These are phyloP conservation scores for Hanseniaspora meyeri DNA, from an alignment of 805 yeast genomes.

Conservation along the genomic window DNA sequence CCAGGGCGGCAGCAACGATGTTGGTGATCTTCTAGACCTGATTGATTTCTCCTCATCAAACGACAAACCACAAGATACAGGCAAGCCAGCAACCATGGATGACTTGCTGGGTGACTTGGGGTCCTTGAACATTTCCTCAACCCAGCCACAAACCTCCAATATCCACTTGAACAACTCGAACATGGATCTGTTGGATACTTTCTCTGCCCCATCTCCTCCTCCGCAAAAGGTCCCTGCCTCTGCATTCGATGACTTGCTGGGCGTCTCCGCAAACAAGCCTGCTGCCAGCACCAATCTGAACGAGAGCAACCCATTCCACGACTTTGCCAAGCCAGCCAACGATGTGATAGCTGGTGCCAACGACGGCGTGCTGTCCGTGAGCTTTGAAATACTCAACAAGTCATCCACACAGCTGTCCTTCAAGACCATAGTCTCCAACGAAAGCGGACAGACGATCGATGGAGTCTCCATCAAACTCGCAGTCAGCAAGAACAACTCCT, in stretches of 20 bases:
- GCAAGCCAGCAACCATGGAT: conserved; percentile 28
- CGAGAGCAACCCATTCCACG: conserved; percentile 18
- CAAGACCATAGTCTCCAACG: conserved; percentile 41
- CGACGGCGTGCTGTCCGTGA: conserved; percentile 34
- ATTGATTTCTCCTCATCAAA: conserved; percentile 52
- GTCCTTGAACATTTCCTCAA: conserved; percentile 39
- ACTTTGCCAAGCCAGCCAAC: neutral
- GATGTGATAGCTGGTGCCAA: neutral
- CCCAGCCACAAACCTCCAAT: conserved; percentile 29
- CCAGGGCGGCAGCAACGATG: conserved; percentile 23
- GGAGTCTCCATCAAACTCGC: conserved; percentile 53
- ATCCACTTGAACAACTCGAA: conserved; percentile 15
- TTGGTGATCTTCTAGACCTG: conserved; percentile 38
- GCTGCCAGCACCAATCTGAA: conserved; percentile 14
- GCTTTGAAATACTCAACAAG: conserved; percentile 31
- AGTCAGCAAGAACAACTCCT: conserved; percentile 50
- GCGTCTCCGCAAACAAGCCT: conserved; percentile 15
- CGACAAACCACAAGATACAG: conserved; percentile 24
- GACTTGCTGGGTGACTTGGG: conserved; percentile 67
- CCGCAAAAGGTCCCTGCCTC: conserved; percentile 16
- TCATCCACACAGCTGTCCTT: conserved; percentile 33
- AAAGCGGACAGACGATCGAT: conserved; percentile 33
- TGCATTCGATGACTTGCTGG: conserved; percentile 15
- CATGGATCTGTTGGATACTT: conserved; percentile 18
- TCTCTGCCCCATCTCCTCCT: conserved; percentile 18